Base-by-base conservation (phyloP, 805 yeast species). In the Suhomyces pyralidae region DNA sequence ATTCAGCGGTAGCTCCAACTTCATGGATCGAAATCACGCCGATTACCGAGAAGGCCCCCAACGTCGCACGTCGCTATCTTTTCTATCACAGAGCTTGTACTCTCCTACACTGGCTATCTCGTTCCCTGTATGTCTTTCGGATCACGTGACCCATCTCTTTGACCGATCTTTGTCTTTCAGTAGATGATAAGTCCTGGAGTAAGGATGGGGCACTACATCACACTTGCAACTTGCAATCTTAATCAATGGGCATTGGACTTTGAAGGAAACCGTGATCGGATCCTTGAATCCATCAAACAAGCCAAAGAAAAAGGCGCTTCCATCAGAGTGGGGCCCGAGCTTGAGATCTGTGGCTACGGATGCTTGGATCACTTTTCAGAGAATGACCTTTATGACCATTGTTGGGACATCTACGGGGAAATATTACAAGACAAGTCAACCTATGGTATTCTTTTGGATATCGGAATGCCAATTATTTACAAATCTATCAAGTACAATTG, bases 211-310 rank as follows among this genome's bases (percentile, higher is more conserved):
- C 94, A 90, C 51, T 79, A 87, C 52, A 84, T 92, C 46, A 93
- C 97, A 0, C 75, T 93, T 36, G 92, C 98, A 1, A 92, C 98
- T 1, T 93, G 98, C 71, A 90, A 92, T 62, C 78, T 94, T 58
- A 94, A 94, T 73, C 99, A 94, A 80, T 94, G 99, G 99, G 97
- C 99, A 0, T 77, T 94, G 51, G 99, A 94, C 68, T 94, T 90
- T 68, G 98, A 93, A 68, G 99, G 99, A 5, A 94, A 94, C 70
- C 79, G 97, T 50, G 97, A 92, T 64, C 78, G 99, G 52, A 93
- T 94, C 57, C 62, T 94, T 22, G 86, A 86, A 63, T 86, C 96
- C 51, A 93, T 94, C 62, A 66, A 64, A 20, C 76, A 81, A 49
- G 97, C 99, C 50, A 94, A 92, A 63, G 68, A 70, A 26, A 78